Evolutionary conservation across 2,329 filamentous ascomycete genomes (phyloP).

Genomic region (Emmonsiellopsis sp.): DNA sequence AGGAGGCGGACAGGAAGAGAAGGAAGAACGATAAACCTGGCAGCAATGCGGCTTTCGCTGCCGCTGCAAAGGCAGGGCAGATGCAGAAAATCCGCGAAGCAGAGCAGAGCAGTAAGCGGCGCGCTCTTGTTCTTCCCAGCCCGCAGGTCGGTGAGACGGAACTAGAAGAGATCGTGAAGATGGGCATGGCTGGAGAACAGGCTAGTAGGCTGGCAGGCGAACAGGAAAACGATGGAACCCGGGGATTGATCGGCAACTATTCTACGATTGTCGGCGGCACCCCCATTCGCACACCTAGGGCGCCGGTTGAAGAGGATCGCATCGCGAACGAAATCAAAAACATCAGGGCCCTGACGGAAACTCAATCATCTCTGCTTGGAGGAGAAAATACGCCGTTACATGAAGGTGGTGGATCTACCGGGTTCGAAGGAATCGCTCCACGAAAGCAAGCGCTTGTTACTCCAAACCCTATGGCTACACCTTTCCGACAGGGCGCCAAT

Average conservation of each 20-base stretch:
- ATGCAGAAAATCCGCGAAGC: constrained; percentile 92
- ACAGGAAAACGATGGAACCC: constrained; percentile 76
- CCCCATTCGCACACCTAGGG: constrained; percentile 85
- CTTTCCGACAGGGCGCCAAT: constrained; percentile 56
- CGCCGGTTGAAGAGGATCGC: constrained; percentile 84
- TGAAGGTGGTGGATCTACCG: constrained; percentile 72
- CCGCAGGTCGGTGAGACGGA: constrained; percentile 91
- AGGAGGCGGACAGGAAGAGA: constrained; percentile 69
- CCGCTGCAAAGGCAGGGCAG: constrained; percentile 85
- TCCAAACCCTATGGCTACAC: constrained; percentile 91
- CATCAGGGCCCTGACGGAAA: constrained; percentile 83
- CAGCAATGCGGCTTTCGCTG: constrained; percentile 69
- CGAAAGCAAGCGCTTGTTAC: constrained; percentile 76
- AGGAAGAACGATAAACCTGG: constrained; percentile 81
- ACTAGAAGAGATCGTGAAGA: constrained; percentile 96
- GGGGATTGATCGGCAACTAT: constrained; percentile 81
- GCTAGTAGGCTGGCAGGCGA: constrained; percentile 66
- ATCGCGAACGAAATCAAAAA: constrained; percentile 96
- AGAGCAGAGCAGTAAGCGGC: constrained; percentile 90
- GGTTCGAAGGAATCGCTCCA: constrained; percentile 77
- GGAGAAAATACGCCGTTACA: constrained; percentile 88
- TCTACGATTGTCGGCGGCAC: constrained; percentile 68
- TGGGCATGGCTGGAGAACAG: constrained; percentile 87
- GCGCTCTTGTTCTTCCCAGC: constrained; percentile 69
- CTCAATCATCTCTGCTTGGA: constrained; percentile 83